Base-by-base conservation (phyloP, 2,329 filamentous ascomycete genomes). In the Tolypocladium pustulatum region DNA sequence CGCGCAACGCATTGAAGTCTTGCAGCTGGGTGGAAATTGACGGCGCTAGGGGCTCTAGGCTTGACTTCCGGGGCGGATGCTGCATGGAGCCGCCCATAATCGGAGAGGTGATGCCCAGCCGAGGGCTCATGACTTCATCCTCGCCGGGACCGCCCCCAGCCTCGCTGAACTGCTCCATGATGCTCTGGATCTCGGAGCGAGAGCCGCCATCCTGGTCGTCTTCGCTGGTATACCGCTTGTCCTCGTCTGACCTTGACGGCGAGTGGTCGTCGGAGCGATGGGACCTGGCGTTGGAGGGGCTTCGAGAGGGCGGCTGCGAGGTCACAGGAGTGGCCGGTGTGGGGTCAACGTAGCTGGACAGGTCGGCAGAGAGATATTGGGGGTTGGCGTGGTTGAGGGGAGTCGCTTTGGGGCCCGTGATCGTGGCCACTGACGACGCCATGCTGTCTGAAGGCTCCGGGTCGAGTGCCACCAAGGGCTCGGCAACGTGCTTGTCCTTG, bases 161-260 rank as follows among this genome's bases (percentile, higher is more conserved):
- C 68, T 90, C 86, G 65, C 88, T 87, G 66, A 97, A 97, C 73
- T 97, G 94, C 62, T 91, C 90, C 90, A 99, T 97, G 71, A 99
- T 97, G 69, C 83, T 96, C 73, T 97, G 90, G 61, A 99, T 97
- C 75, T 99, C 94, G 7, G 88, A 87, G 60, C 85, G 84, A 1
- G 89, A 90, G 56, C 84, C 85, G 56, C 83, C 82, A 54, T 91
- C 86, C 27, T 83, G 81, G 58, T 84, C 81, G 66, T 85, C 84
- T 67, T 86, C 85, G 65, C 80, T 86, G 40, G 77, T 64, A 57
- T 79, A 80, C 60, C 74, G 74, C 64, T 78, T 82, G 56, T 85
- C 83, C 56, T 87, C 84, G 62, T 82, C 80, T 25, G 81, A 82
- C 59, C 78, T 74, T 1, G 80, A 79, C 5, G 82, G 82, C 7